Evolutionary conservation across 1,284 basidiomycete genomes (phyloP).

Genomic region (Thecaphora frezii): DNA sequence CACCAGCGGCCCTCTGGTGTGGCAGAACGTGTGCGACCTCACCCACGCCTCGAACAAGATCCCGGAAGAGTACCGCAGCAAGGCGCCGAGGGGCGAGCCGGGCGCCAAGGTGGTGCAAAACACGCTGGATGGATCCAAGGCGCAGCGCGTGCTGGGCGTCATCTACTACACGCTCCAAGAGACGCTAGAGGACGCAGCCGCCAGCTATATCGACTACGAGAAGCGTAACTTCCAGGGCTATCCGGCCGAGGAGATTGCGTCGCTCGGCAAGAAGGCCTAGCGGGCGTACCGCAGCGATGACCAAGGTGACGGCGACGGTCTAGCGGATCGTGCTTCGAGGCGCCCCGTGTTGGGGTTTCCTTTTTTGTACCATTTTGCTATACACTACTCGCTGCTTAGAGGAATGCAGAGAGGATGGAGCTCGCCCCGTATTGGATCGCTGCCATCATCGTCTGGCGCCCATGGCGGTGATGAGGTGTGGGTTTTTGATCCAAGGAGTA

Average conservation of each 20-base stretch:
- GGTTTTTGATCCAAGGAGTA: too few species aligned
- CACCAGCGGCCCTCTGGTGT: slow-evolving; percentile 34
- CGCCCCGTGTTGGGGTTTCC: too few species aligned
- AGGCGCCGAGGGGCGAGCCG: slow-evolving; percentile 38
- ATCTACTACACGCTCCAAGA: slow-evolving; percentile 63
- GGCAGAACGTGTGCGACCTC: slow-evolving; percentile 41
- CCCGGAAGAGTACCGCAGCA: slow-evolving; percentile 41
- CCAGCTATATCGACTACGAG: slow-evolving; percentile 40
- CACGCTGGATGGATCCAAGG: slow-evolving; percentile 59
- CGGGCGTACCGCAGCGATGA: too few species aligned
- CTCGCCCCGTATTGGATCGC: too few species aligned
- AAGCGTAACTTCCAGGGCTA: slow-evolving; percentile 43
- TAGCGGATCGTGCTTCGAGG: too few species aligned
- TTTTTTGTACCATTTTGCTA: too few species aligned
- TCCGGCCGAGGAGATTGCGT: slow-evolving; percentile 21
- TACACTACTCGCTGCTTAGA: too few species aligned
- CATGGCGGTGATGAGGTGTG: too few species aligned
- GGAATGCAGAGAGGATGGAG: too few species aligned
- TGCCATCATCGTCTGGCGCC: too few species aligned
- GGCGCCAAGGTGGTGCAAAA: slow-evolving; percentile 43
- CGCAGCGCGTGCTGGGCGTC: slow-evolving; percentile 62
- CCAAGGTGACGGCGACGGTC: too few species aligned
- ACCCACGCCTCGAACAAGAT: slow-evolving; percentile 37
- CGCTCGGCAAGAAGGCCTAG: slow-evolving; percentile 19
- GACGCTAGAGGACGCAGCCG: slow-evolving; percentile 37